phyloP scores from a whole-genome alignment of 2,329 filamentous ascomycete species.

The Rhynchosporium secalis region DNA sequence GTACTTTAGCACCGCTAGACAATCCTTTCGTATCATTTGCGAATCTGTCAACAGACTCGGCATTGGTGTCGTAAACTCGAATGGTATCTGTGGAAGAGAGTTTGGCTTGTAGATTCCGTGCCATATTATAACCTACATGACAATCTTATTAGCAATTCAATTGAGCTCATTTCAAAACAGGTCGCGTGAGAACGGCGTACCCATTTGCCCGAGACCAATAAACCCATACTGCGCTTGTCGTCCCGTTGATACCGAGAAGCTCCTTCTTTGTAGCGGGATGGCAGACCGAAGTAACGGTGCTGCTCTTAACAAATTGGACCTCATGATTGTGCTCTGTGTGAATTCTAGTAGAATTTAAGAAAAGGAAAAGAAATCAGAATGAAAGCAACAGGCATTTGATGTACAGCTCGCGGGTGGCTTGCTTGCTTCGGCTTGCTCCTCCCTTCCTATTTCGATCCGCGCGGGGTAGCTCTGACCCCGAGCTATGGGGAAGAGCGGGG shows the following conservation, averaged over 20 bases:
- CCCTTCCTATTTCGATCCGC: neutral
- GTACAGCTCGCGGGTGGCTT: slow-evolving; percentile 10
- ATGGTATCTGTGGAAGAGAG: slow-evolving; percentile 62
- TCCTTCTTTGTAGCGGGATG: slow-evolving; percentile 31
- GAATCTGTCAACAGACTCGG: slow-evolving; percentile 55
- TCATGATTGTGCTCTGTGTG: slow-evolving; percentile 29
- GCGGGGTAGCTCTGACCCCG: neutral
- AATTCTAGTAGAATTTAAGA: neutral
- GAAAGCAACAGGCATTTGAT: neutral
- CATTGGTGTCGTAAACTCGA: slow-evolving; percentile 66
- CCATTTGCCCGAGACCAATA: slow-evolving; percentile 61
- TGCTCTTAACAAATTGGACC: slow-evolving; percentile 31
- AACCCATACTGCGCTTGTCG: slow-evolving; percentile 57
- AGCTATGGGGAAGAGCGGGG: slow-evolving; percentile 11
- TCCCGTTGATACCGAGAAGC: slow-evolving; percentile 49
- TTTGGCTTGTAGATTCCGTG: slow-evolving; percentile 67
- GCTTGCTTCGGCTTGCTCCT: neutral
- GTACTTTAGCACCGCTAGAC: slow-evolving; percentile 48
- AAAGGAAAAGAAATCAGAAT: neutral
- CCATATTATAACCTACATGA: slow-evolving; percentile 67
- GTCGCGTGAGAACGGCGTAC: slow-evolving; percentile 42
- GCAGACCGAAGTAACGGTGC: slow-evolving; percentile 31
- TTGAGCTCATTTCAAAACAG: slow-evolving; percentile 15
- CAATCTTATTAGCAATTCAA: slow-evolving; percentile 21
- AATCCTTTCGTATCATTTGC: slow-evolving; percentile 46